A percentile compares a stretch with the other conserved stretches of the same genome.
These are phyloP conservation scores for Cardamine chenopodiifolia DNA, from an alignment of 345 rosid genomes.

Conservation along the genomic window DNA sequence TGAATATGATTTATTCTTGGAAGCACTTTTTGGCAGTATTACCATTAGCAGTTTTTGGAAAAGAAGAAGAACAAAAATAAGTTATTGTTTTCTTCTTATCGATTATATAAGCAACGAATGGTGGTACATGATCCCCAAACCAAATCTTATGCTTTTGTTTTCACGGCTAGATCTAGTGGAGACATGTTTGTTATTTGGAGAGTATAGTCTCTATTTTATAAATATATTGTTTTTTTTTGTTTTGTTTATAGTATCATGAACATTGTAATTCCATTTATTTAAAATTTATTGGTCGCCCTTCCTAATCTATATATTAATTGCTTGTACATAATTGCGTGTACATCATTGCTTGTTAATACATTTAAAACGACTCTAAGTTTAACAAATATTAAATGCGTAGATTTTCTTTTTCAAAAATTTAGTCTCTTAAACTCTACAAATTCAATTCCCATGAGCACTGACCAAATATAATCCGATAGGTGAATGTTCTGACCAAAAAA, in stretches of 20 bases:
- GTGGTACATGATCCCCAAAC: conserved; percentile 6
- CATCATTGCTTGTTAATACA: no score
- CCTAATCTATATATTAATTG: no score
- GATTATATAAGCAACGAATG: background rate
- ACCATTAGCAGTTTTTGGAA: conserved; percentile 15
- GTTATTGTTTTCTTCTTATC: background rate
- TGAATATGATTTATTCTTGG: background rate
- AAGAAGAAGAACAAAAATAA: background rate
- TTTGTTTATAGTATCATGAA: no score
- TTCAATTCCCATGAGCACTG: no score
- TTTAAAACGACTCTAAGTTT: no score
- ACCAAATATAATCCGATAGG: no score
- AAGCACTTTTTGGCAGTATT: background rate
- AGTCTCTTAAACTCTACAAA: no score
- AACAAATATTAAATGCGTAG: background rate
- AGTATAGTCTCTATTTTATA: background rate
- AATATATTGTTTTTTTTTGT: background rate
- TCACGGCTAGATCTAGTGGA: background rate
- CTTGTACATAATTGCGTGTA: no score
- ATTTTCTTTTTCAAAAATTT: background rate
- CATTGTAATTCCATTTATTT: background rate
- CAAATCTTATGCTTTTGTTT: background rate
- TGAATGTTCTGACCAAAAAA: no score
- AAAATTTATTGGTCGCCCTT: no score
- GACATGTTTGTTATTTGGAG: background rate